Percentiles rank a stretch among this genome's conserved stretches.
Conservation (phyloP, 2,329 filamentous ascomycete genomes). For the Microsporum ferrugineum region DNA sequence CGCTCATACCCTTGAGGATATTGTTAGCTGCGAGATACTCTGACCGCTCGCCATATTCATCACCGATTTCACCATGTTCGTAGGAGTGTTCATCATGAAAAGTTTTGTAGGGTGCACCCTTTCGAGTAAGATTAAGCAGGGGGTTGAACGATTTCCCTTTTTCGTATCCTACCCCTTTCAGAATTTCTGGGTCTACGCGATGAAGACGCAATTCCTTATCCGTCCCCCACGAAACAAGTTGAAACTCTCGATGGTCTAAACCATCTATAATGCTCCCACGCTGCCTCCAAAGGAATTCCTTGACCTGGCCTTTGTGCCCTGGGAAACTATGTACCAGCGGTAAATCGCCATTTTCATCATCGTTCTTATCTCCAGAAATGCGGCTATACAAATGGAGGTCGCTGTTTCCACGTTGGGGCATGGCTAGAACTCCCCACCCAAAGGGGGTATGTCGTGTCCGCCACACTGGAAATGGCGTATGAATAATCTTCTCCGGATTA, state of each 20-base stretch:
- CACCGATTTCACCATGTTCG: not conserved
- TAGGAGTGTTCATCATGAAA: slow-evolving; percentile 49
- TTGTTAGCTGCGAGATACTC: slow-evolving; percentile 16
- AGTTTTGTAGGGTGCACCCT: slow-evolving; percentile 72
- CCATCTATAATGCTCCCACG: slow-evolving; percentile 58
- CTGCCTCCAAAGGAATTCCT: slow-evolving; percentile 82
- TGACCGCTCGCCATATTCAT: not conserved
- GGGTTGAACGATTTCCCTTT: slow-evolving; percentile 56
- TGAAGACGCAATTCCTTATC: slow-evolving; percentile 75
- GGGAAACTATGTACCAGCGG: slow-evolving; percentile 42
- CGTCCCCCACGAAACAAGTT: slow-evolving; percentile 84
- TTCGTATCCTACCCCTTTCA: slow-evolving; percentile 59
- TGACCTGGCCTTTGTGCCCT: slow-evolving; percentile 55
- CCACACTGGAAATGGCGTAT: slow-evolving; percentile 79
- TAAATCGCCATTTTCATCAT: slow-evolving; percentile 24
- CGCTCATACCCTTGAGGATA: slow-evolving; percentile 36
- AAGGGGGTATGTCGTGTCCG: slow-evolving; percentile 85
- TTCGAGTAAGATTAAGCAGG: slow-evolving; percentile 63
- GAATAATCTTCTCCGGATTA: slow-evolving; percentile 62
- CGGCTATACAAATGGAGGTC: slow-evolving; percentile 76
- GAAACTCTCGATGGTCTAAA: slow-evolving; percentile 78
- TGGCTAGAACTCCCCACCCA: slow-evolving; percentile 71
- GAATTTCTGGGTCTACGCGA: slow-evolving; percentile 52
- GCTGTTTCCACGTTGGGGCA: slow-evolving; percentile 82
- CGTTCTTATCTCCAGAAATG: slow-evolving; percentile 25